Base-by-base conservation (phyloP, 73 alveolate genomes). In the Paramecium bursaria region DNA sequence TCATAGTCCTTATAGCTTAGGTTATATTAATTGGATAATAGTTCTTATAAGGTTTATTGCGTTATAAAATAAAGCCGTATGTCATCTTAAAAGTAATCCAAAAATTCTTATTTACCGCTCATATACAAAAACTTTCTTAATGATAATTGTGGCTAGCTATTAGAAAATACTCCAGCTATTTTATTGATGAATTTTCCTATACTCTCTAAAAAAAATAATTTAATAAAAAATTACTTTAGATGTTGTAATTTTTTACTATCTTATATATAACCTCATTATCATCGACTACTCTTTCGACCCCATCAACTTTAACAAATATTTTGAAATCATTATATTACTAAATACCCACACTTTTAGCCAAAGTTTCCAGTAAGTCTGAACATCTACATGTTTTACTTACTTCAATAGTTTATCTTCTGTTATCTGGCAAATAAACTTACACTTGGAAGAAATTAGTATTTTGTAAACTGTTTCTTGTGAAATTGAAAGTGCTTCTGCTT, bases 181-280 rank as follows among this genome's bases (percentile, higher is more conserved):
- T n/a, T n/a, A n/a, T n/a, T n/a, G n/a, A n/a, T n/a, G n/a, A n/a
- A n/a, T n/a, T n/a, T n/a, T n/a, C n/a, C n/a, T n/a, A n/a, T n/a
- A n/a, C n/a, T n/a, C n/a, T n/a, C n/a, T n/a, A n/a, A n/a, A n/a
- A n/a, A n/a, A n/a, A n/a, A n/a, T n/a, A n/a, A n/a, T n/a, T n/a
- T n/a, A n/a, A n/a, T n/a, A n/a, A n/a, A n/a, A n/a, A n/a, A n/a
- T n/a, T n/a, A n/a, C n/a, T n/a, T n/a, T n/a, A n/a, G n/a, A n/a
- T 14, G 33, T 67, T 67, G 22, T 67, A 67, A 42, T 67, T 67
- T 39, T 19, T 67, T 35, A 67, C 22, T 11, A 67, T 47, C 25
- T 67, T 67, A 67, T 39, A 67, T 39, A 67, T 47, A 19, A 67
- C 82, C 22, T 67, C 82, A 67, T 67, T 67, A 17, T 67, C 82